These are phyloP conservation scores for Thozetella sp. DNA, from an alignment of 495 filamentous ascomycete genomes.

Conservation along the genomic window DNA sequence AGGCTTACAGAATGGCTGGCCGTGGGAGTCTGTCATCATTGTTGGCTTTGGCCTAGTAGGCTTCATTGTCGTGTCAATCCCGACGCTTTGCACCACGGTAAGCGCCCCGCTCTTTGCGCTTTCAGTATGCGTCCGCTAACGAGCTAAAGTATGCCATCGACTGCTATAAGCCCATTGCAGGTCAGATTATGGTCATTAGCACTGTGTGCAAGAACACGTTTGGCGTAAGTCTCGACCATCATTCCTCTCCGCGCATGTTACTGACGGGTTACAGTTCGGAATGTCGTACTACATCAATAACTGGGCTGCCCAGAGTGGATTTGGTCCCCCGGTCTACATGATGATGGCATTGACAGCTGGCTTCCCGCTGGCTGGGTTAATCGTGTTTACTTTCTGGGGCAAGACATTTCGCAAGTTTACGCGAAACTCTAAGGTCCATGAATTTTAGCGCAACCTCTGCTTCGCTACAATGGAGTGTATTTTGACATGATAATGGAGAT, in stretches of 20 bases:
- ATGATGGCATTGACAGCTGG: conserved; percentile 22
- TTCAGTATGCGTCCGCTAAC: no score
- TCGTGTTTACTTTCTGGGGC: conserved; percentile 21
- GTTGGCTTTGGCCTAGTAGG: conserved; percentile 58
- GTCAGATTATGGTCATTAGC: conserved; percentile 58
- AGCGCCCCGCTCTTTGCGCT: no score
- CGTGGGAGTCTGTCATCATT: conserved; percentile 55
- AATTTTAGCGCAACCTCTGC: no score
- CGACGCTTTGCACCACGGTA: conserved; percentile 38
- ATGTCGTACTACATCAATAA: conserved; percentile 29
- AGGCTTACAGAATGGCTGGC: conserved; percentile 60
- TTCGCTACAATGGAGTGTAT: no score
- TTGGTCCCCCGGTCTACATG: conserved; percentile 21
- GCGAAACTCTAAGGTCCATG: conserved; percentile 23
- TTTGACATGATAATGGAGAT: no score
- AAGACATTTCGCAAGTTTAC: conserved; percentile 25
- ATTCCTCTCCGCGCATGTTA: background rate
- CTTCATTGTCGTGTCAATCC: conserved; percentile 60
- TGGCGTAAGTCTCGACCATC: conserved; percentile 23
- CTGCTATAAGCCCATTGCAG: conserved; percentile 61
- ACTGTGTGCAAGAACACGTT: conserved; percentile 62
- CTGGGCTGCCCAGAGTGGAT: conserved; percentile 23
- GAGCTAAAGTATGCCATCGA: conserved; percentile 63
- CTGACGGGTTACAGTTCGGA: conserved; percentile 18
- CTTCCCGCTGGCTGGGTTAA: conserved; percentile 19